Evolutionary conservation across 768 basidiomycete genomes (phyloP).

Genomic region (Dioszegia crocea): DNA sequence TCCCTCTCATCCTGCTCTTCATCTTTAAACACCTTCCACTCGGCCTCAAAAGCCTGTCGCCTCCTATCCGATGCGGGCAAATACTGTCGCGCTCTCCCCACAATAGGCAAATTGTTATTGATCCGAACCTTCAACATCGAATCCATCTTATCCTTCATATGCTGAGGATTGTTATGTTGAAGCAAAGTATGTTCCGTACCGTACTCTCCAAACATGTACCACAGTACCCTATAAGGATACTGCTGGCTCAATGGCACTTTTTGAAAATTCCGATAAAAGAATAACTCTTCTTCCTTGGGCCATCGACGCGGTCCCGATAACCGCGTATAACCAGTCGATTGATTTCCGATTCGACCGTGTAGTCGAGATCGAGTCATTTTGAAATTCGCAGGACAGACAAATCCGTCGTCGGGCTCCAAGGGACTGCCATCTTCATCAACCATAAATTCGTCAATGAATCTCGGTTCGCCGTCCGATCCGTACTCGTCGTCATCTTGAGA

Average conservation of each 20-base stretch:
- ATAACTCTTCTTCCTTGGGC: conserved; percentile 30
- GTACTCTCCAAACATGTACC: conserved; percentile 32
- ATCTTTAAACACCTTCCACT: too few species aligned
- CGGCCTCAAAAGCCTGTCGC: not conserved
- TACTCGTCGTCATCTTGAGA: not conserved
- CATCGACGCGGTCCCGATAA: conserved; percentile 25
- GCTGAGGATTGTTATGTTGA: conserved; percentile 33
- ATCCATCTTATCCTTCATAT: conserved; percentile 46
- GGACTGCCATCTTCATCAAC: too few species aligned
- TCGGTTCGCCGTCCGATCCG: too few species aligned
- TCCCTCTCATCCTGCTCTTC: not conserved
- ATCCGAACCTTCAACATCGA: conserved; percentile 20
- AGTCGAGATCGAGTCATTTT: too few species aligned
- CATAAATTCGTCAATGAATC: too few species aligned
- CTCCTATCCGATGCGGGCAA: conserved; percentile 5
- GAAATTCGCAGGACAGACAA: too few species aligned
- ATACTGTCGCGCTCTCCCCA: conserved; percentile 30
- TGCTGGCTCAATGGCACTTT: conserved; percentile 28
- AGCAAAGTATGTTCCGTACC: conserved; percentile 9
- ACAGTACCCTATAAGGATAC: conserved; percentile 30
- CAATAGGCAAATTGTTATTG: conserved; percentile 17
- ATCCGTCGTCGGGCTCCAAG: too few species aligned
- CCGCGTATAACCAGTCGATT: not conserved
- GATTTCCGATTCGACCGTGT: too few species aligned
- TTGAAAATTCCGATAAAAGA: conserved; percentile 40